Base-by-base conservation (phyloP, 352 stramenopile species). In the Phytophthora palmivora region DNA sequence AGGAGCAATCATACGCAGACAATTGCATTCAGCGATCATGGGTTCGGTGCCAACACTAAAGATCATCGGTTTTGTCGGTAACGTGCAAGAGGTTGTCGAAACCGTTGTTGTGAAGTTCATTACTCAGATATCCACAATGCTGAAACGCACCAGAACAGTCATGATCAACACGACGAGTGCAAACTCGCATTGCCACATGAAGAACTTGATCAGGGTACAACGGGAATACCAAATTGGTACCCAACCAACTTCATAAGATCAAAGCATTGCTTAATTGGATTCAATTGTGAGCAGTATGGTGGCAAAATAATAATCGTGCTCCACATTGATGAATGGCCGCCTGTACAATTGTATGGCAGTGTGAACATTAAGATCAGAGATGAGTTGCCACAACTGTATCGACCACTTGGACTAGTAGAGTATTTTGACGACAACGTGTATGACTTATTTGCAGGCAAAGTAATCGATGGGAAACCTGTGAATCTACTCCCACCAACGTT, bases 261-360 rank as follows among this genome's bases (percentile, higher is more conserved):
- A 54, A 9, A 16, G 24, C n/a, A n/a, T n/a, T n/a, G n/a, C n/a
- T 63, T 45, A 19, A 63, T 63, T 18, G 55, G 45, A 43, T 57
- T 56, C 1, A 63, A 36, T 9, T 57, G 18, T 8, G 45, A 28
- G 4, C 36, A 51, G 14, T 51, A 63, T 1, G 28, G 45, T 0
- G 46, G 18, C 4, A 42, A 16, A 58, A 65, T 24, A 53, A 3
- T 9, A 58, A 22, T 22, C 39, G 41, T 16, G 28, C 57, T 0
- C 57, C 57, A 15, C 37, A 47, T 18, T 37, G 15, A 33, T 65
- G 57, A 34, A 65, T 52, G 0, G 15, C 42, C 0, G 26, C 38
- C 10, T 58, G 16, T n/a, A n/a, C n/a, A n/a, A n/a, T n/a, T n/a
- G n/a, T n/a, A n/a, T n/a, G n/a, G n/a, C n/a, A n/a, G n/a, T n/a